phyloP scores from a whole-genome alignment of 768 basidiomycete species.

The Chalciporus chontae region DNA sequence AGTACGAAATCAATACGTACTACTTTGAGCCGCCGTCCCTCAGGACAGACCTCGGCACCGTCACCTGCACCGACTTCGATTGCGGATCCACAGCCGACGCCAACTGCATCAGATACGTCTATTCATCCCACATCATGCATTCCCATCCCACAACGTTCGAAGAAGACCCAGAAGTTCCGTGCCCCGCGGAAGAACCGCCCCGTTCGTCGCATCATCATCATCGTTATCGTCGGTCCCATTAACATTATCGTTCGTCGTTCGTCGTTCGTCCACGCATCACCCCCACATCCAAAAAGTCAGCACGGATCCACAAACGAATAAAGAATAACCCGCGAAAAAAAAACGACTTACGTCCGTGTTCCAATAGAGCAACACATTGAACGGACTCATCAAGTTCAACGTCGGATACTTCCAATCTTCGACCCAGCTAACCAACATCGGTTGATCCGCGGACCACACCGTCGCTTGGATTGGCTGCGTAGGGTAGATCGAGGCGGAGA shows the following conservation, averaged over 20 bases:
- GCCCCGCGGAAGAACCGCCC: background rate
- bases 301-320: background rate
- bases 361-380: conserved; percentile 46
- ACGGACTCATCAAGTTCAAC: conserved; percentile 38
- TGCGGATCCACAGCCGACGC: conserved; percentile 41
- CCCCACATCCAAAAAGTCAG: background rate
- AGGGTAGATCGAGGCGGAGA: conserved; percentile 43
- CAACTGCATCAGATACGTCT: conserved; percentile 44
- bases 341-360: conserved; percentile 36
- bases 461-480: conserved; percentile 47
- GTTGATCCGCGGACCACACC: conserved; percentile 41
- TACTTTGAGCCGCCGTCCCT: conserved; percentile 28
- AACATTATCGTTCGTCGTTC: background rate
- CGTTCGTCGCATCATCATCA: background rate
- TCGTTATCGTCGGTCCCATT: background rate
- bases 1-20: conserved; percentile 21
- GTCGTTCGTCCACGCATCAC: too few species aligned
- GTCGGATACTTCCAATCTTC: conserved; percentile 44
- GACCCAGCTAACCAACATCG: conserved; percentile 44
- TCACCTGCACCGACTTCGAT: conserved; percentile 19
- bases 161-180: background rate
- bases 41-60: conserved; percentile 28
- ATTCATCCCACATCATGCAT: background rate
- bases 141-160: background rate
- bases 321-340: background rate